Evolutionary conservation across 805 yeast species (phyloP), one percentile per base, ranked within the genome.

Genomic region (Tetrapisispora fleetii): DNA sequence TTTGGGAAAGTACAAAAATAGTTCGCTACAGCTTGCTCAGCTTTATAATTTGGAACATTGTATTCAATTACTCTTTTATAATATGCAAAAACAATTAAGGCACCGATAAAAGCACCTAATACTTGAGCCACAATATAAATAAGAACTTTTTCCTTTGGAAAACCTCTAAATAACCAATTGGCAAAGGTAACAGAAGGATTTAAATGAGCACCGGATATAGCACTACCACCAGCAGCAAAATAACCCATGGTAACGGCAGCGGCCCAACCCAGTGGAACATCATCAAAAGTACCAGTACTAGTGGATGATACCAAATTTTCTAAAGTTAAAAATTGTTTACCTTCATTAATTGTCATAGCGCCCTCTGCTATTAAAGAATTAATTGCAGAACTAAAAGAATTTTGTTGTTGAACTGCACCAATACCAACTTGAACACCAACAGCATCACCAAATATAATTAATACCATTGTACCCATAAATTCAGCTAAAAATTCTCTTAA

Each of bases 121-220:
- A 74, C 50, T 60, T 77, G 81, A 19, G 76, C 74, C 24, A 69
- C 50, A 35, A 75, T 55, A 58, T 76, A 77, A 35, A 67, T 48
- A 19, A 72, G 74, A 21, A 74, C 68, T 52, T 76, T 76, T 47
- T 63, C 64, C 67, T 74, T 67, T 27, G 80, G 80, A 56, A 77
- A 77, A 8, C 74, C 75, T 61, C 81, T 70, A 55, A 65, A 77
- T 13, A 73, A 57, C 51, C 75, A 76, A 55, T 72, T 67, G 10
- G 72, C 59, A 9, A 77, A 45, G 1, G 81, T 76, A 35, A 76
- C 71, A 49, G 78, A 76, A 3, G 81, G 80, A 59, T 77, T 77
- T 50, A 77, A 58, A 59, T 77, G 81, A n/a, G 77, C 81, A 57
- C 80, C 81, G 37, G 80, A 75, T 47, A 76, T 66, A 11, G 70